Conservation (phyloP, 75 land plant species). For the Pinus albicaulis region DNA sequence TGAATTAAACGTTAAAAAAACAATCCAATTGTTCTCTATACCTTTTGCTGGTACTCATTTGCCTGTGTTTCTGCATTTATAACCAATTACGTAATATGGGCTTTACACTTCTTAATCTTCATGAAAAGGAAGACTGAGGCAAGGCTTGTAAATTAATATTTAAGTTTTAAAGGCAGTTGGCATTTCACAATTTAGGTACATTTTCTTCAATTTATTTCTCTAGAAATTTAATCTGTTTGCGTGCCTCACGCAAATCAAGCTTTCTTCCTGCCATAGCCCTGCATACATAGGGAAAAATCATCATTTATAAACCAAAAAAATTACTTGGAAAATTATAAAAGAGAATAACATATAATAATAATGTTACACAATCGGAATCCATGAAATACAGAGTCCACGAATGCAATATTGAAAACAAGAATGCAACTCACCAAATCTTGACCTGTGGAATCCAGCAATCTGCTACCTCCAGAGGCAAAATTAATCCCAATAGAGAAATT, state of each 20-base stretch:
- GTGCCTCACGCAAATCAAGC: constrained; percentile 40
- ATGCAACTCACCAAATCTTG: too few relatives aligned
- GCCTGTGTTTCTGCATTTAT: constrained; percentile 90
- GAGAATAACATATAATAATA: too few relatives aligned
- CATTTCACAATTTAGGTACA: constrained; percentile 13
- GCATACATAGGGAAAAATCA: constrained; percentile 12
- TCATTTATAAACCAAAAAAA: neutral
- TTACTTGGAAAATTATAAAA: too few relatives aligned
- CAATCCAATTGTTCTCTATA: constrained; percentile 16
- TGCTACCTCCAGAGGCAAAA: too few relatives aligned
- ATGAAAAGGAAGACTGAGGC: neutral
- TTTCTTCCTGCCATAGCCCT: constrained; percentile 47
- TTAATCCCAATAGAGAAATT: too few relatives aligned
- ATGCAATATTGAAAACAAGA: too few relatives aligned
- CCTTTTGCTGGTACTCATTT: constrained; percentile 84
- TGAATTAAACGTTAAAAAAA: neutral
- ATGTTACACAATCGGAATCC: too few relatives aligned
- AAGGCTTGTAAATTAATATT: neutral
- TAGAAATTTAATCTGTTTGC: constrained; percentile 31
- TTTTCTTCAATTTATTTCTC: constrained; percentile 43
- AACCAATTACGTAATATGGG: constrained; percentile 74
- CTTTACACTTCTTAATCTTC: constrained; percentile 70
- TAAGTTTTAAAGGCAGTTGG: neutral
- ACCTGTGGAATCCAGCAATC: too few relatives aligned
- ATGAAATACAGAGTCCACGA: too few relatives aligned